Evolutionary conservation across 345 rosid species (phyloP).

Genomic region (Bruguiera parviflora): DNA sequence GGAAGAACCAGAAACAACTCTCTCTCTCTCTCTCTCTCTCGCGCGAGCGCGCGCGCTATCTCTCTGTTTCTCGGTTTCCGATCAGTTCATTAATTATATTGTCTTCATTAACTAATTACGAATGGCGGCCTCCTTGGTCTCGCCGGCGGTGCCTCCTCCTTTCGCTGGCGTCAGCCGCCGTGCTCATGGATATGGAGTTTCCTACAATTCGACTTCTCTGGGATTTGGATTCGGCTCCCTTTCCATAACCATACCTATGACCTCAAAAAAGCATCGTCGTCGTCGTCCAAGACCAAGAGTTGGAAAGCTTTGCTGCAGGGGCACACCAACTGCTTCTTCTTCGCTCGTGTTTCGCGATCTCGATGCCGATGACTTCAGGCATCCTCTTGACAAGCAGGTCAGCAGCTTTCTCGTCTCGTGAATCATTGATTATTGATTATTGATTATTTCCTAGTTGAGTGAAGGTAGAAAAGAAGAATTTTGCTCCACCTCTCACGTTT

Average conservation of each 20-base stretch:
- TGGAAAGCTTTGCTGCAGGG: conserved; percentile 43
- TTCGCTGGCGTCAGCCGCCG: conserved; percentile 30
- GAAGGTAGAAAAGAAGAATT: no score
- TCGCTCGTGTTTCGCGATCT: conserved; percentile 63
- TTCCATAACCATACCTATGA: no score
- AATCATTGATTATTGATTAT: neutral
- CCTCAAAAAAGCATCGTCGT: no score
- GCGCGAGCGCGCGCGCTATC: no score
- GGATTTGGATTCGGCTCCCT: conserved; percentile 18
- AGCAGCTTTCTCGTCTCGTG: neutral
- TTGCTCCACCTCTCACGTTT: neutral
- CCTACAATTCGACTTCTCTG: conserved; percentile 14
- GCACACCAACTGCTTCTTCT: conserved; percentile 32
- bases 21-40: no score
- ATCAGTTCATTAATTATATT: no score
- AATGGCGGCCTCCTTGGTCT: no score
- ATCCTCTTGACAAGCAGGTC: conserved; percentile 93
- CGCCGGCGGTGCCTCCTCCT: conserved; percentile 15
- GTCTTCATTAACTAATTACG: no score
- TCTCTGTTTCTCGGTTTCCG: no score
- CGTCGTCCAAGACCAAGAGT: conserved; percentile 20
- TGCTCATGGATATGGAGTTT: neutral
- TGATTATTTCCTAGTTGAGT: neutral
- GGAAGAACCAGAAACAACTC: no score
- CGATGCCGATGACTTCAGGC: conserved; percentile 94